phyloP scores from a whole-genome alignment of 208 protist genomes.

The Acanthamoeba triangularis region DNA sequence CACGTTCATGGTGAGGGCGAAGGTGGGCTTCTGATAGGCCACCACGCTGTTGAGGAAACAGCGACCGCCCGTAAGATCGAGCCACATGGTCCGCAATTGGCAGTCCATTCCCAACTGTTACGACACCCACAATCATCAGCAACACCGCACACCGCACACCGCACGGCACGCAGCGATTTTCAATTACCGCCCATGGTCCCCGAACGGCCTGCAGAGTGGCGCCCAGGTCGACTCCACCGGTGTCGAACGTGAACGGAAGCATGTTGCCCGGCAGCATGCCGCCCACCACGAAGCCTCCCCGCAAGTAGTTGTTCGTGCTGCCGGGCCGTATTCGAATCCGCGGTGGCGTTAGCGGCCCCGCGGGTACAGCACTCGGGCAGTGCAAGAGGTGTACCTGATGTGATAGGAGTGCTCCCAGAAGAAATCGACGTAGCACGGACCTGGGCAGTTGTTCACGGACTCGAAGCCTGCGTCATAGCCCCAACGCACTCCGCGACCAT shows the following conservation, averaged over 20 bases:
- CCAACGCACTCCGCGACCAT: neutral
- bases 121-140: neutral
- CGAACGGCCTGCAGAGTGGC: neutral
- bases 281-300: neutral
- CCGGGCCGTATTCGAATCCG: neutral
- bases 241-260: neutral
- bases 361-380: neutral
- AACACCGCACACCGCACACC: neutral
- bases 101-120: slow-evolving; percentile 6
- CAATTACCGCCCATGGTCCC: neutral
- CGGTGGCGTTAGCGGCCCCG: neutral
- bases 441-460: neutral
- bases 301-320: slow-evolving; percentile 5
- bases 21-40: slow-evolving; percentile 6
- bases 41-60: neutral
- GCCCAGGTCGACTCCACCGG: neutral
- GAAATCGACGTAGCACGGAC: neutral
- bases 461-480: neutral
- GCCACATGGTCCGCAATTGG: neutral
- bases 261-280: neutral
- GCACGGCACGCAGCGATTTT: too few relatives aligned
- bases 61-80: neutral
- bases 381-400: neutral
- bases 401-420: neutral
- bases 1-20: neutral